Percentiles rank a stretch among this genome's conserved stretches.
Conservation (phyloP, 768 basidiomycete genomes). For the Tylopilus plumbeoviolaceoides region DNA sequence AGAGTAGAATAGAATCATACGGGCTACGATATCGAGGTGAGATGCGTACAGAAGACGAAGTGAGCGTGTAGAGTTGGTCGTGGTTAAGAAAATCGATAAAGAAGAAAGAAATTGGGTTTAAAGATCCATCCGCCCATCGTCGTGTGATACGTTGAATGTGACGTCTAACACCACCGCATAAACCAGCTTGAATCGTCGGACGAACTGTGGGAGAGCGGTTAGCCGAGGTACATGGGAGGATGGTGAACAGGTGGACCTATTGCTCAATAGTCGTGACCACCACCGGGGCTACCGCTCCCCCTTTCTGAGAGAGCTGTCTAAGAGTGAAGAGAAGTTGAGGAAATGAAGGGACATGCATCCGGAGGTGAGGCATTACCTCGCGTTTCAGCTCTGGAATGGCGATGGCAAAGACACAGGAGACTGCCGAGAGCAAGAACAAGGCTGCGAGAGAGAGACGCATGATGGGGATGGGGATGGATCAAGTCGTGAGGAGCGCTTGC, state of each 20-base stretch:
- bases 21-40: background rate
- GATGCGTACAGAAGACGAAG: background rate
- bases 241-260: background rate
- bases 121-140: slow-evolving; percentile 1
- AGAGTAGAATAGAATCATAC: background rate
- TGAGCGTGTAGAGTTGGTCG: slow-evolving; percentile 3
- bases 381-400: slow-evolving; percentile 8
- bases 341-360: background rate
- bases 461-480: background rate
- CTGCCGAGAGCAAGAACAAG: slow-evolving; percentile 12
- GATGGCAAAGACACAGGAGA: slow-evolving; percentile 5
- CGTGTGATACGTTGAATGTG: background rate
- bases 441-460: slow-evolving; percentile 16
- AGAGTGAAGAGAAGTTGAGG: background rate
- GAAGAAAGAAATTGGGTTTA: background rate
- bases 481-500: background rate
- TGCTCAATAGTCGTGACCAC: background rate
- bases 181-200: background rate
- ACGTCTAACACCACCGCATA: background rate
- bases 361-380: background rate
- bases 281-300: background rate
- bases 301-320: background rate
- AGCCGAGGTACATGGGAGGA: background rate
- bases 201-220: background rate
- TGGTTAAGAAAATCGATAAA: background rate